phyloP scores from a whole-genome alignment of 1,139 yeast genomes.

The Yamadazyma taylorii region DNA sequence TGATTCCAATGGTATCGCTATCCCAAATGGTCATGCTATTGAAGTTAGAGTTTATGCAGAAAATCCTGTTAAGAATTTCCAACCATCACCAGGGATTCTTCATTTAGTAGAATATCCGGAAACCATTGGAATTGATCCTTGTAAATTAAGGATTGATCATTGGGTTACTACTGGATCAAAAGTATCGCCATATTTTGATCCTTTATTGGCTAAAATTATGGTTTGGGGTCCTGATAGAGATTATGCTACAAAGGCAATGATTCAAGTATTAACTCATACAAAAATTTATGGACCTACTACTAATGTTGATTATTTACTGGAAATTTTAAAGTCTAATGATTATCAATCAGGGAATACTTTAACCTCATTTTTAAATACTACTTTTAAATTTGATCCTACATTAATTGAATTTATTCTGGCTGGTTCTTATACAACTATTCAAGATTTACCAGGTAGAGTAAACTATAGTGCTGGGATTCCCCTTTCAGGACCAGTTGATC shows the following conservation, averaged over 20 bases:
- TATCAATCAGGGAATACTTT: conserved; percentile 6
- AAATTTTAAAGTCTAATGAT: conserved; percentile 1
- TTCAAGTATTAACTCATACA: conserved; percentile 18
- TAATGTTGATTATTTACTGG: conserved; percentile 23
- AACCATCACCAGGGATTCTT: conserved; percentile 33
- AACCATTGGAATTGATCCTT: neutral
- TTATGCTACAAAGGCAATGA: conserved; percentile 19
- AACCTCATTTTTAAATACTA: conserved; percentile 3
- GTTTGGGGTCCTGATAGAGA: conserved; percentile 28
- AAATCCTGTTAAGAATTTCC: conserved; percentile 30
- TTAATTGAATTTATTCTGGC: conserved; percentile 3
- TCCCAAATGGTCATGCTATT: conserved; percentile 32
- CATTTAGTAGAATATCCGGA: conserved; percentile 25
- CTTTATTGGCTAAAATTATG: conserved; percentile 32
- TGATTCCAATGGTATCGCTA: conserved; percentile 16
- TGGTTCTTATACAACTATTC: conserved; percentile 9
- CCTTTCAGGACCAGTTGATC: conserved; percentile 6
- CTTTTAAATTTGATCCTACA: conserved; percentile 5
- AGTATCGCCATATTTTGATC: conserved; percentile 35
- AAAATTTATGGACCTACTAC: conserved; percentile 30
- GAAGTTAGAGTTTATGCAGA: conserved; percentile 35
- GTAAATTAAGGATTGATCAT: conserved; percentile 27
- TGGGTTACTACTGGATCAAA: conserved; percentile 34
- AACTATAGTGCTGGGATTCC: conserved; percentile 8
- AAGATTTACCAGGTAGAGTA: conserved; percentile 9